Evolutionary conservation across 1,139 yeast genomes (phyloP).

Genomic region (Kodamaea arcana): DNA sequence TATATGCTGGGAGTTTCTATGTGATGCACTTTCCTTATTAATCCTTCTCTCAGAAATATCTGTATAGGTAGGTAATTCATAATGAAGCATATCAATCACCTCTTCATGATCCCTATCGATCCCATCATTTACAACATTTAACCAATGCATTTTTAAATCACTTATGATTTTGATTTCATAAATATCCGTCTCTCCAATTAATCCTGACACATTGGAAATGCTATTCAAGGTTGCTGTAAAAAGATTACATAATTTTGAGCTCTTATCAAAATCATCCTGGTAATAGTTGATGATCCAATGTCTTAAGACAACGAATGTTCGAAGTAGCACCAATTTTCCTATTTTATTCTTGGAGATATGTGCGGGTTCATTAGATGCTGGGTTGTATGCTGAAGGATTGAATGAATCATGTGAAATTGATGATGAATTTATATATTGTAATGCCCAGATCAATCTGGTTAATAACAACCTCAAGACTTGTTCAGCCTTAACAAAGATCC

Average conservation of each 20-base stretch:
- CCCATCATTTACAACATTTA: slow-evolving; percentile 10
- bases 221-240: slow-evolving; percentile 51
- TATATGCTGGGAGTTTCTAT: too few relatives aligned
- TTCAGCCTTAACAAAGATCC: slow-evolving; percentile 60
- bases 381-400: too few relatives aligned
- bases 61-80: slow-evolving; percentile 22
- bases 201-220: slow-evolving; percentile 31
- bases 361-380: too few relatives aligned
- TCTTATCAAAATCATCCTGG: slow-evolving; percentile 59
- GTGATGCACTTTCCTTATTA: too few relatives aligned
- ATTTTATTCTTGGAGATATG: slow-evolving; percentile 27
- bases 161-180: slow-evolving; percentile 41
- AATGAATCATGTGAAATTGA: too few relatives aligned
- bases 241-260: slow-evolving; percentile 40
- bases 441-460: slow-evolving; percentile 70
- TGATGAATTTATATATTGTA: slow-evolving; percentile 40
- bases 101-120: slow-evolving; percentile 19
- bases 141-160: slow-evolving; percentile 47
- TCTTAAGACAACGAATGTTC: slow-evolving; percentile 83
- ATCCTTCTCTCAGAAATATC: too few relatives aligned
- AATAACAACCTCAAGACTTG: slow-evolving; percentile 59
- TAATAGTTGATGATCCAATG: slow-evolving; percentile 86
- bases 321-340: slow-evolving; percentile 69
- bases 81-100: slow-evolving; percentile 30
- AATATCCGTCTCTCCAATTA: slow-evolving; percentile 21